Evolutionary conservation across 345 rosid genomes (phyloP).

Genomic region (Ceriops zippeliana): DNA sequence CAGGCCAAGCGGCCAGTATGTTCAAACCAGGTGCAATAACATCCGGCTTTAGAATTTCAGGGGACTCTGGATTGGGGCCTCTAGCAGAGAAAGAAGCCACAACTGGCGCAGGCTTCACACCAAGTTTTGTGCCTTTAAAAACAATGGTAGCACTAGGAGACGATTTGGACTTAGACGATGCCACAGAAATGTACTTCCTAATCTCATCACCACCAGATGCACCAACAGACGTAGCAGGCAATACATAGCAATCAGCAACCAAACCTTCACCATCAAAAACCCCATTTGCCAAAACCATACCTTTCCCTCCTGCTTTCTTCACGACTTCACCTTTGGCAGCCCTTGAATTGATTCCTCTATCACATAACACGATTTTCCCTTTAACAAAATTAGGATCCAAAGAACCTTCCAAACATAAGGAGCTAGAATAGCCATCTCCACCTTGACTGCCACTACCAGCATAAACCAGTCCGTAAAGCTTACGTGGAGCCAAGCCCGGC

Average conservation of each 20-base stretch:
- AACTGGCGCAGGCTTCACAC: conserved; percentile 28
- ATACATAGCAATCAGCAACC: conserved; percentile 34
- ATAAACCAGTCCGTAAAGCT: conserved; percentile 22
- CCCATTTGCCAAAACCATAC: conserved; percentile 34
- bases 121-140: conserved; percentile 25
- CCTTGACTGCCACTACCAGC: conserved; percentile 19
- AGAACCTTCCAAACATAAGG: conserved; percentile 28
- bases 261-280: conserved; percentile 35
- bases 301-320: conserved; percentile 29
- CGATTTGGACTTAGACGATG: conserved; percentile 19
- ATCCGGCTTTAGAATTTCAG: conserved; percentile 34
- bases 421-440: conserved; percentile 31
- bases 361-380: conserved; percentile 28
- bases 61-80: conserved; percentile 31
- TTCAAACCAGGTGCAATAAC: conserved; percentile 36
- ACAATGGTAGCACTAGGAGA: conserved; percentile 21
- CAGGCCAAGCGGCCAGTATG: conserved; percentile 40
- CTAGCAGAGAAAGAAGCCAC: conserved; percentile 34
- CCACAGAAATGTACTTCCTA: conserved; percentile 22
- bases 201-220: conserved; percentile 27
- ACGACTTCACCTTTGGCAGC: conserved; percentile 32
- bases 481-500: conserved; percentile 22
- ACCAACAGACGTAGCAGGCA: conserved; percentile 32
- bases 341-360: conserved; percentile 33
- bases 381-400: conserved; percentile 26